Evolutionary conservation across 257 asterid species (phyloP).

Genomic region (Penstemon eatonii): DNA sequence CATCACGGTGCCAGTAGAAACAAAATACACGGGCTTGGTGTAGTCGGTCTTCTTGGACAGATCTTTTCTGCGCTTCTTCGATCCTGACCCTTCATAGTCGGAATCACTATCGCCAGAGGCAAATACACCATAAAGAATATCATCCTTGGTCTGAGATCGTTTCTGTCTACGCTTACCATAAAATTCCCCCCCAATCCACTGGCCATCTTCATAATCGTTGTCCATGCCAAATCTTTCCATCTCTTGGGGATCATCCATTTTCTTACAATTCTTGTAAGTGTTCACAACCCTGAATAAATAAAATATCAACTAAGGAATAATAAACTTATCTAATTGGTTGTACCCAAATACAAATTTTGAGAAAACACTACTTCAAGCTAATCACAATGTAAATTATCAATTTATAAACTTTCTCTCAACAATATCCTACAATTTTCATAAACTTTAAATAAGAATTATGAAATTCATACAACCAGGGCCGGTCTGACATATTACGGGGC

Average conservation of each 20-base stretch:
- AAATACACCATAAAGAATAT: conserved; percentile 75
- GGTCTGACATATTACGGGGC: too few species aligned
- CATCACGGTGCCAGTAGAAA: conserved; percentile 61
- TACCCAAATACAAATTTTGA: too few species aligned
- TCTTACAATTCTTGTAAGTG: conserved; percentile 11
- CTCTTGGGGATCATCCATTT: conserved; percentile 80
- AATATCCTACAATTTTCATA: too few species aligned
- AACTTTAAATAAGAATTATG: too few species aligned
- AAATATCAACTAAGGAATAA: neutral
- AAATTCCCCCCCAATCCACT: conserved; percentile 74
- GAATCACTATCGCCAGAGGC: conserved; percentile 76
- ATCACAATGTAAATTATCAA: too few species aligned
- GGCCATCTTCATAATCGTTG: conserved; percentile 74
- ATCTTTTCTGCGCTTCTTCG: conserved; percentile 66
- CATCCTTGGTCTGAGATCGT: conserved; percentile 69
- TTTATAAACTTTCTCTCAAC: too few species aligned
- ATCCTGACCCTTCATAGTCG: conserved; percentile 62
- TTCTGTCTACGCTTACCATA: conserved; percentile 58
- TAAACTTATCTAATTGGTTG: too few species aligned
- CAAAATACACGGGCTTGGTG: conserved; percentile 73
- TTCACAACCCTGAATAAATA: conserved; percentile 9
- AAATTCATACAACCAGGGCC: too few species aligned
- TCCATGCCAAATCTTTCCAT: conserved; percentile 82
- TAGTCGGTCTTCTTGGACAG: conserved; percentile 50
- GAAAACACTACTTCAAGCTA: too few species aligned